Evolutionary conservation across 176 grass and related monocot genomes (phyloP).

Genomic region (Bromus sterilis): DNA sequence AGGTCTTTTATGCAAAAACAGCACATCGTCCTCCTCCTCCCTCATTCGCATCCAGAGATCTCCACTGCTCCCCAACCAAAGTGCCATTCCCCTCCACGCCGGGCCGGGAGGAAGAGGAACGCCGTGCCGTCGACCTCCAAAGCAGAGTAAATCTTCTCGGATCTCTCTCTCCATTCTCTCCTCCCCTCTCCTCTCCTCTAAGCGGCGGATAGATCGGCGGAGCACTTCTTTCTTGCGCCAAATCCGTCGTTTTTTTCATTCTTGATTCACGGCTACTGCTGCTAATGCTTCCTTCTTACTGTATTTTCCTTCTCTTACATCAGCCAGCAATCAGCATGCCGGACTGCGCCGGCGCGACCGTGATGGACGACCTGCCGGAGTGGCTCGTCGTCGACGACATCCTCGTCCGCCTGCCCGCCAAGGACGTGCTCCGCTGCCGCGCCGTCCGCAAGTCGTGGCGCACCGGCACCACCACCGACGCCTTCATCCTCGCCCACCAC

Average conservation of each 20-base stretch:
- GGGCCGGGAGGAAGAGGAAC: too few species aligned
- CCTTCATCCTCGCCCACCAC: neutral
- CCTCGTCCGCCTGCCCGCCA: neutral
- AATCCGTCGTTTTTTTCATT: neutral
- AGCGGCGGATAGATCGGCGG: neutral
- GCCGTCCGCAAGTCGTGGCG: neutral
- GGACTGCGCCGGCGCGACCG: neutral
- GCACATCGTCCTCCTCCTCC: too few species aligned
- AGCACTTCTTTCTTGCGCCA: neutral
- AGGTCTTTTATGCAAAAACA: too few species aligned
- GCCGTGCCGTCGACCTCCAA: too few species aligned
- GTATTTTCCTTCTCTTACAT: neutral
- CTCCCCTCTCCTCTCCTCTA: too few species aligned
- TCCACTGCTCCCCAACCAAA: too few species aligned
- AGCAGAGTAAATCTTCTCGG: too few species aligned
- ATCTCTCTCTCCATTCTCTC: too few species aligned
- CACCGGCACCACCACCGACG: neutral
- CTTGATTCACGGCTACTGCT: neutral
- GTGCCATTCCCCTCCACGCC: too few species aligned
- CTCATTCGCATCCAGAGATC: too few species aligned
- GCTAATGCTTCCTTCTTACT: neutral
- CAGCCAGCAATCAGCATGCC: neutral
- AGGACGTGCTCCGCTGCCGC: neutral
- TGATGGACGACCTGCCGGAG: neutral
- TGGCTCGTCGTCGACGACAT: neutral